Evolutionary conservation across 1,139 yeast species (phyloP).

Genomic region (Hyphopichia fennica): DNA sequence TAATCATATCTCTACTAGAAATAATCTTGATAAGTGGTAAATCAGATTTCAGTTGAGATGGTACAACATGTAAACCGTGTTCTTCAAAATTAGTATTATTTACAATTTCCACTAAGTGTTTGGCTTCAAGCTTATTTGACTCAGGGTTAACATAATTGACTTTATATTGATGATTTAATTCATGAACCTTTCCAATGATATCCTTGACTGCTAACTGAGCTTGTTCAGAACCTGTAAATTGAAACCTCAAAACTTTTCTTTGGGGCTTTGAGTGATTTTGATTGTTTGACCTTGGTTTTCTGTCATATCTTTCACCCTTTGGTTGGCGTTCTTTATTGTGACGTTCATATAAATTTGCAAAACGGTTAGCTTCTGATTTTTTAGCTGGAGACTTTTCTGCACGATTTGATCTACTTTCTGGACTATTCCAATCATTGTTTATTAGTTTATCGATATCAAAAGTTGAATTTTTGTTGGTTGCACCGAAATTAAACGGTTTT

Average conservation of each 20-base stretch:
- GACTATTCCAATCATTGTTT: neutral
- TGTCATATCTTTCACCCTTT: neutral
- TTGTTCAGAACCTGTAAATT: slow-evolving; percentile 20
- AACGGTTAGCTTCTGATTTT: slow-evolving; percentile 6
- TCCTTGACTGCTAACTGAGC: slow-evolving; percentile 31
- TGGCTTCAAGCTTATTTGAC: slow-evolving; percentile 19
- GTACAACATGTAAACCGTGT: slow-evolving; percentile 31
- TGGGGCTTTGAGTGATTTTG: neutral
- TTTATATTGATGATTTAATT: slow-evolving; percentile 18
- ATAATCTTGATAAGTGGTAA: slow-evolving; percentile 30
- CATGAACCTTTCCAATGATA: slow-evolving; percentile 28
- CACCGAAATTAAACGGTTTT: slow-evolving; percentile 8
- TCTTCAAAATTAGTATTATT: slow-evolving; percentile 28
- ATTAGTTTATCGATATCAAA: slow-evolving; percentile 7
- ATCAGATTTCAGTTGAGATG: slow-evolving; percentile 18
- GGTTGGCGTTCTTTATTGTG: slow-evolving; percentile 1
- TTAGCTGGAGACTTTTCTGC: neutral
- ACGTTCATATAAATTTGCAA: slow-evolving; percentile 9
- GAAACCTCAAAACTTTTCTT: slow-evolving; percentile 12
- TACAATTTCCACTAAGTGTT: slow-evolving; percentile 29
- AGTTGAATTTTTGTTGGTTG: slow-evolving; percentile 3
- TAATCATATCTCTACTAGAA: slow-evolving; percentile 33
- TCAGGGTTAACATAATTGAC: slow-evolving; percentile 29
- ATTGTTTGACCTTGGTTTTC: slow-evolving; percentile 2
- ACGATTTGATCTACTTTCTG: neutral